Conservation (phyloP, 768 basidiomycete species). For the Trametes sanguinea region DNA sequence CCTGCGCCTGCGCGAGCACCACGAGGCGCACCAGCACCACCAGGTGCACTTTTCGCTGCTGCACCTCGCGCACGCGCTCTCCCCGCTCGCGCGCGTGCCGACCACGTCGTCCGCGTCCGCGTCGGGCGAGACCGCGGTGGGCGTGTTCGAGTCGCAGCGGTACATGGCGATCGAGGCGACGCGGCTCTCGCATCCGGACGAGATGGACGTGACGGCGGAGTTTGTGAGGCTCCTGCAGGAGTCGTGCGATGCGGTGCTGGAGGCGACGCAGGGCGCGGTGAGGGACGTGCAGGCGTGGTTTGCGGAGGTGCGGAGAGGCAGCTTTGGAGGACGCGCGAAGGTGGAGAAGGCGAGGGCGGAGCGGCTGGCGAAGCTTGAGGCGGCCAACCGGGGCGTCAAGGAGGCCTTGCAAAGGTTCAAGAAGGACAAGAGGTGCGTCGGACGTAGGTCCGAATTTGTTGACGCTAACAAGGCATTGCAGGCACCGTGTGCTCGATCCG, state of each 20-base stretch:
- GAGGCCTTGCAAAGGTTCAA: conserved; percentile 48
- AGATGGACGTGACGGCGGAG: conserved; percentile 43
- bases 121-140: conserved; percentile 54
- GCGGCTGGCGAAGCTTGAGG: conserved; percentile 40
- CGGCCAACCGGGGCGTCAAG: conserved; percentile 40
- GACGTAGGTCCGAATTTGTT: neutral
- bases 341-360: conserved; percentile 36
- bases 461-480: conserved; percentile 17
- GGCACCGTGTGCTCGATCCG: conserved; percentile 58
- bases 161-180: conserved; percentile 69
- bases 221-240: conserved; percentile 48
- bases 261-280: conserved; percentile 43
- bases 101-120: neutral
- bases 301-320: conserved; percentile 36
- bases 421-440: conserved; percentile 48
- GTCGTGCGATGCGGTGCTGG: conserved; percentile 57
- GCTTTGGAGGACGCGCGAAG: conserved; percentile 38
- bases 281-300: conserved; percentile 54
- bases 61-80: conserved; percentile 26
- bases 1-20: conserved; percentile 18
- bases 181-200: conserved; percentile 50
- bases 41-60: conserved; percentile 32
- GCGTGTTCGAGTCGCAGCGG: conserved; percentile 71
- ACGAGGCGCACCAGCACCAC: conserved; percentile 22
- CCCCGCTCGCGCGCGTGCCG: conserved; percentile 15